phyloP scores from a whole-genome alignment of 176 grass and related monocot species.

The Oryza rufipogon region DNA sequence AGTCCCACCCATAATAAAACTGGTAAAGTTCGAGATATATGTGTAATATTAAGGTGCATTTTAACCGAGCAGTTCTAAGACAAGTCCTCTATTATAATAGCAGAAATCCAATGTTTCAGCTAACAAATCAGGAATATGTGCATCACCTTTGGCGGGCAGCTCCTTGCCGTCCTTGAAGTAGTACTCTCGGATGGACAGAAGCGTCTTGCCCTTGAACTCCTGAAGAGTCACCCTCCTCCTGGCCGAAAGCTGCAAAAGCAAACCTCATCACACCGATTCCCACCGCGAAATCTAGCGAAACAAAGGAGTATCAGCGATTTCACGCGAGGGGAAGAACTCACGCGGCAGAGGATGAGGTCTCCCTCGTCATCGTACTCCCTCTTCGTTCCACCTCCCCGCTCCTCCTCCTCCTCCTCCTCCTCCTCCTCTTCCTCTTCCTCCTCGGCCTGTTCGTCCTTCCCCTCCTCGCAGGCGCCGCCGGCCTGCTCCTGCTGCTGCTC shows the following conservation, averaged over 20 bases:
- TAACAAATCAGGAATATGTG: conserved; percentile 18
- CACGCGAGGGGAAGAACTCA: conserved; percentile 42
- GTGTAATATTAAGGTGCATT: neutral
- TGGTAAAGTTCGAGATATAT: neutral
- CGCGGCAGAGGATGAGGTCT: conserved; percentile 83
- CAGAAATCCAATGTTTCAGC: conserved; percentile 10
- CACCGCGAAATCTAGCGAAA: conserved; percentile 38
- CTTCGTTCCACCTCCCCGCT: neutral
- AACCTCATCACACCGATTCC: conserved; percentile 21
- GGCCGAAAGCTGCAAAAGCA: conserved; percentile 61
- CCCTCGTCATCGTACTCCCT: conserved; percentile 75
- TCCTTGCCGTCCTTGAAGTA: conserved; percentile 88
- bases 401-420: conserved; percentile 25
- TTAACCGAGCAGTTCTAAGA: neutral
- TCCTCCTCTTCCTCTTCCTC: conserved; percentile 24
- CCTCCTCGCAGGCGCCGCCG: conserved; percentile 14
- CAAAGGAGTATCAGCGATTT: neutral
- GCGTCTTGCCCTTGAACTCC: conserved; percentile 71
- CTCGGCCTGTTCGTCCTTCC: conserved; percentile 27
- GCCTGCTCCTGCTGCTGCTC: neutral
- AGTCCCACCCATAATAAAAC: neutral
- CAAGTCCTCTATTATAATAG: neutral
- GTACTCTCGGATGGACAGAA: conserved; percentile 85
- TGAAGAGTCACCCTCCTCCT: conserved; percentile 85
- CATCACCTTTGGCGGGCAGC: conserved; percentile 75